These are phyloP conservation scores for Datisca glomerata DNA, from an alignment of 306 rosid species.

Conservation along the genomic window DNA sequence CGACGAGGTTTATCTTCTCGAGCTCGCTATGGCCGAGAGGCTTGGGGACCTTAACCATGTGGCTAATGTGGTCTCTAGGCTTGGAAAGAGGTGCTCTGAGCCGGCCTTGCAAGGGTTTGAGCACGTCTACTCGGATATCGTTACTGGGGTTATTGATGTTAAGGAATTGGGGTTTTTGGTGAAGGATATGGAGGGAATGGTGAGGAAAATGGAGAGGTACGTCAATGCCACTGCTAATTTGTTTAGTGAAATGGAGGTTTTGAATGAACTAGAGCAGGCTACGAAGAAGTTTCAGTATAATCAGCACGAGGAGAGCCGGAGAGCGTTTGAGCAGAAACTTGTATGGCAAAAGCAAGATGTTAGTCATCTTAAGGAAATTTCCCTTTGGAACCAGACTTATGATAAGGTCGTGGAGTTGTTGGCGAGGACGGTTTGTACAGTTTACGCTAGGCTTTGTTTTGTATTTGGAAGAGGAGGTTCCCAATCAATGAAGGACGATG, in stretches of 20 bases:
- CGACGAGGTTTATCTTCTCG: constrained; percentile 56
- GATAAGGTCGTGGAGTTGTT: constrained; percentile 87
- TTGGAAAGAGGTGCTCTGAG: constrained; percentile 76
- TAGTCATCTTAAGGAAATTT: constrained; percentile 65
- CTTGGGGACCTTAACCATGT: constrained; percentile 77
- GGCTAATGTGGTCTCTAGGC: constrained; percentile 70
- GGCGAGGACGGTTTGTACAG: constrained; percentile 88
- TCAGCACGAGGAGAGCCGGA: constrained; percentile 68
- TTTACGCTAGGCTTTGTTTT: constrained; percentile 53
- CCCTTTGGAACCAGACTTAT: constrained; percentile 83
- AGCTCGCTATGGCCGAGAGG: constrained; percentile 80
- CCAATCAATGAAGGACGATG: constrained; percentile 20
- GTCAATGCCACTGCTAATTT: constrained; percentile 68
- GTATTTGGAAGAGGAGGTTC: constrained; percentile 48
- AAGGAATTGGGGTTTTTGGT: constrained; percentile 83
- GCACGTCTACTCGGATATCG: constrained; percentile 78
- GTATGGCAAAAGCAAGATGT: constrained; percentile 84
- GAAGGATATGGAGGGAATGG: constrained; percentile 95
- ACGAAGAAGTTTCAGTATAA: constrained; percentile 70
- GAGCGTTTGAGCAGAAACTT: constrained; percentile 74
- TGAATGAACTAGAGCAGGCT: constrained; percentile 80
- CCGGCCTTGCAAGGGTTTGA: constrained; percentile 91
- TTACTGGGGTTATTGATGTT: constrained; percentile 62
- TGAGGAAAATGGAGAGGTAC: constrained; percentile 86
- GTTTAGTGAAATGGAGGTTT: constrained; percentile 71